Base-by-base conservation (phyloP, 768 basidiomycete genomes). In the Exsudoporus frostii region DNA sequence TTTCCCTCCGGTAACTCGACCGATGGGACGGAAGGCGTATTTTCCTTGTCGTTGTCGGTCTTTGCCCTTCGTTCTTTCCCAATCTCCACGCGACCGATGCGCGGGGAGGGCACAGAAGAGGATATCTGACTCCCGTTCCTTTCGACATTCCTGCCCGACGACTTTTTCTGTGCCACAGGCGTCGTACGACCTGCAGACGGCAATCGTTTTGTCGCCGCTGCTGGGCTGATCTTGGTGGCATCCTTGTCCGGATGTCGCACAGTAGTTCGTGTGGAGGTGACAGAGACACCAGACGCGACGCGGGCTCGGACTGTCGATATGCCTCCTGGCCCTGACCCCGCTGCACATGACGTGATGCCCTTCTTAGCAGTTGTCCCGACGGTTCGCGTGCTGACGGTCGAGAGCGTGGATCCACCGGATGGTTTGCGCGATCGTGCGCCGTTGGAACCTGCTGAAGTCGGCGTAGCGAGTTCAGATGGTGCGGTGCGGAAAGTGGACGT, bases 1-100 rank as follows among this genome's bases (percentile, higher is more conserved):
- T 73, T 47, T 65, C 69, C 61, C 62, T 74, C 52, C 72, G 62
- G 22, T 20, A 55, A 25, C 7, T 61, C 79, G 74, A 22, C 70
- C 67, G 22, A 71, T 15, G 48, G 42, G 17, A 53, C 33, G 0
- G 44, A 45, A 4, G 48, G 65, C 2, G 51, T 51, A 14, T 54
- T 66, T 32, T 62, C 58, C 45, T 67, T 59, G 30, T 56, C 45
- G 2, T 41, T 47, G 19, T 56, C 54, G 0, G 9, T 73, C 41
- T 77, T 79, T 24, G 73, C 60, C 22, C 73, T 75, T 50, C 78
- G 81, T 19, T 48, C 64, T 51, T 45, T 63, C 20, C 42, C 68
- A 0, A 57, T 54, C n/a, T 62, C 65, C 14, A 46, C 22, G n/a
- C 56, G 57, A 44, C 51, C 51, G 6, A 51, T 48, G n/a, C 54